A percentile compares a stretch with the other conserved stretches of the same genome.
These are phyloP conservation scores for Streptanthus diversifolius DNA, from an alignment of 345 rosid genomes.

Conservation along the genomic window DNA sequence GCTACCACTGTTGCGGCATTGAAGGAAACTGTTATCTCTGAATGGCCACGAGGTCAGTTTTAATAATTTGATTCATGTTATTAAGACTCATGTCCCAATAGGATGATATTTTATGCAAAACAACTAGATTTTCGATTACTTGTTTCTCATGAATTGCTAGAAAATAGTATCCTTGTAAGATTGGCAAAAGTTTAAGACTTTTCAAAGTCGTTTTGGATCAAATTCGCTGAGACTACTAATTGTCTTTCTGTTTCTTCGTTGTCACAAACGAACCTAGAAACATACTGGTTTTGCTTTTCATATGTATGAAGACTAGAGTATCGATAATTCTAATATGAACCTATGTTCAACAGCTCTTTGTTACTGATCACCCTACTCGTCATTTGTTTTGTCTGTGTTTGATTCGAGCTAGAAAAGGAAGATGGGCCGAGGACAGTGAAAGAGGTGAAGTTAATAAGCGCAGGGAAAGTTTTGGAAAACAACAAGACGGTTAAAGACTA, in stretches of 20 bases:
- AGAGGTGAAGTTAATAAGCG: constrained; percentile 89
- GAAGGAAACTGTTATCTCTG: constrained; percentile 89
- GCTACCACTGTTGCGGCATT: constrained; percentile 80
- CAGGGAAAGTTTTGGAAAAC: constrained; percentile 90
- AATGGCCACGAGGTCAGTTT: constrained; percentile 90
- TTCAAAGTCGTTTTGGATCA: background rate
- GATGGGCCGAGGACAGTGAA: constrained; percentile 85
- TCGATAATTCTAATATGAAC: background rate
- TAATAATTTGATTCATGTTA: background rate
- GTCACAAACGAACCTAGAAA: no score
- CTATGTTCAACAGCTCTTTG: background rate
- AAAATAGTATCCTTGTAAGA: background rate
- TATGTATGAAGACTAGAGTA: background rate
- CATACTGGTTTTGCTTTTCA: background rate
- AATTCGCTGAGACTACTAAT: background rate
- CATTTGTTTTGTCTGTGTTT: constrained; percentile 1
- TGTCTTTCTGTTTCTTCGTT: background rate
- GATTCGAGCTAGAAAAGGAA: constrained; percentile 57
- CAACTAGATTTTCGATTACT: background rate
- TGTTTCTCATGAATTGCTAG: background rate
- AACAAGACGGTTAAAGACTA: constrained; percentile 76
- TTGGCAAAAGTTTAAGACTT: background rate
- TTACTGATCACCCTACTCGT: constrained; percentile 2
- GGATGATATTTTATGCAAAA: background rate
- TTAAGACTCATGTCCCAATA: background rate